phyloP scores from a whole-genome alignment of 129 eudicot species.

The Saussurea involucrata region DNA sequence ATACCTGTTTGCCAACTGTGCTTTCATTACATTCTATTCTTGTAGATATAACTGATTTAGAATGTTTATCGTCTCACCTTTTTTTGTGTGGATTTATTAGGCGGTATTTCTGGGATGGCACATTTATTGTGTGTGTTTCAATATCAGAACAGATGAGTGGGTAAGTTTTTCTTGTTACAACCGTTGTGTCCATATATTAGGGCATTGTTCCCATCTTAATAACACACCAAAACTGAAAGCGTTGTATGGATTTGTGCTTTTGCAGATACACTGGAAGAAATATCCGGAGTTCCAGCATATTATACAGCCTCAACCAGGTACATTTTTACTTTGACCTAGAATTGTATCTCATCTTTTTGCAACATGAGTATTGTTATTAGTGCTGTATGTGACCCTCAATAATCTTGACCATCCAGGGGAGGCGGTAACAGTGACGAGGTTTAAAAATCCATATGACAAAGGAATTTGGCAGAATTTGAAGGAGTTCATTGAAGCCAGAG shows the following conservation, averaged over 20 bases:
- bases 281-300: conserved; percentile 63
- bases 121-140: conserved; percentile 59
- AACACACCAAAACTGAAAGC: background rate
- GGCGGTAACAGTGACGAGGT: conserved; percentile 18
- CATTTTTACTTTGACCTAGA: background rate
- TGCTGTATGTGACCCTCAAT: background rate
- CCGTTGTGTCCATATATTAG: background rate
- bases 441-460: conserved; percentile 60
- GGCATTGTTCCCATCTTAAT: background rate
- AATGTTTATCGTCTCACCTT: conserved; percentile 1
- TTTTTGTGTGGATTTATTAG: conserved; percentile 23
- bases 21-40: background rate
- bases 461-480: conserved; percentile 58
- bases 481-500: conserved; percentile 38
- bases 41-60: background rate
- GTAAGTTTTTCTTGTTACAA: conserved; percentile 48
- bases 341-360: background rate
- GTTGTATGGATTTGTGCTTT: background rate
- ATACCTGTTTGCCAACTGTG: background rate
- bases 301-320: conserved; percentile 38
- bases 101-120: conserved; percentile 68
- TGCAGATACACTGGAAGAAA: conserved; percentile 77
- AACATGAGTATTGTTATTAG: background rate
- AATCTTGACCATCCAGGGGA: conserved; percentile 35
- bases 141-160: conserved; percentile 77